Evolutionary conservation across 805 yeast species (phyloP), one percentile per base, ranked within the genome.

Genomic region (Candida succiphila): DNA sequence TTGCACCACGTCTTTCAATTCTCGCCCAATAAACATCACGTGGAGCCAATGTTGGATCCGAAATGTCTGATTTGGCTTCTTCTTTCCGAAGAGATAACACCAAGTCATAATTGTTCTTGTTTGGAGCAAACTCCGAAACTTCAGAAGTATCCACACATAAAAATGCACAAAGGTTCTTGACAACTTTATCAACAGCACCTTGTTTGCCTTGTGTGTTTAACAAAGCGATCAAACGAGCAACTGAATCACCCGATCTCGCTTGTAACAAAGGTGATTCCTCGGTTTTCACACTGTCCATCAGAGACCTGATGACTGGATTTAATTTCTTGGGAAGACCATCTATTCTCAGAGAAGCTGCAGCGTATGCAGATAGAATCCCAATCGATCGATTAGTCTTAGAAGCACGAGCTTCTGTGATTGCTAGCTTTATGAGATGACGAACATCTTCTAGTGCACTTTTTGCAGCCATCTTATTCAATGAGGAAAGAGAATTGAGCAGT

Each of bases 61-160:
- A 67, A 5, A 78, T 74, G 38, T 75, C 79, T 1, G 75, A 56
- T 32, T 65, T 65, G 1, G 78, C 73, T 42, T 84, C 94, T 44
- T 86, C 96, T 45, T 84, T 85, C 35, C 74, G 65, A 44, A 87
- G 64, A 1, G 96, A 85, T 34, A 88, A 58, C 10, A 89, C 79
- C 12, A 61, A 60, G 29, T 71, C 74, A 14, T 56, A 65, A 36
- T 67, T 61, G 12, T 58, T 55, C 25, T 71, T 69, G 44, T 83
- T 82, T 29, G 81, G 78, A 13, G 66, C 64, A 49, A 85, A 92
- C 48, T 86, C 96, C 2, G 98, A 98, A 22, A 89, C 96, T 51
- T 88, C 96, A 3, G 92, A 74, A 0, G 96, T 86, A 52, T 89
- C 98, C 22, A 88, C 96, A 60, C 98, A 92, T 33, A 92, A 52